Conservation (phyloP, 495 filamentous ascomycete genomes). For the Tetracladium setigerum region DNA sequence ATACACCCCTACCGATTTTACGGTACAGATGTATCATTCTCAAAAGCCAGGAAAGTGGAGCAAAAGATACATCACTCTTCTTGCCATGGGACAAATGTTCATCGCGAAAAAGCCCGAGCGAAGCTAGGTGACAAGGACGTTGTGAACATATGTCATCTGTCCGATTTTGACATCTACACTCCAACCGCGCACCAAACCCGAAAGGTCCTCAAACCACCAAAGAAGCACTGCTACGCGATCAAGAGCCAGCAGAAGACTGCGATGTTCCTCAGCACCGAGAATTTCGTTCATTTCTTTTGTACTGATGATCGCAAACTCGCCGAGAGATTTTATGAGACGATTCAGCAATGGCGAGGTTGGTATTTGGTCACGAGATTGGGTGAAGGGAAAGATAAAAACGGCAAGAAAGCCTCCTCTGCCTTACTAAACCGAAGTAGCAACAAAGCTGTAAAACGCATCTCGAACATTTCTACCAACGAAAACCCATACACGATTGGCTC, state of each 20-base stretch:
- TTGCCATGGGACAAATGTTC: slow-evolving; percentile 65
- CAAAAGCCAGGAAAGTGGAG: slow-evolving; percentile 77
- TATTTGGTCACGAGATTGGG: slow-evolving; percentile 67
- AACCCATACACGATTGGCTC: slow-evolving; percentile 45
- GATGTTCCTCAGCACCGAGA: slow-evolving; percentile 73
- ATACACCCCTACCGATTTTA: slow-evolving; percentile 51
- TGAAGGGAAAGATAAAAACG: slow-evolving; percentile 33
- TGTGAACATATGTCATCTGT: slow-evolving; percentile 71
- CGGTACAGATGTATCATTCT: slow-evolving; percentile 70
- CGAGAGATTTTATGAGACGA: slow-evolving; percentile 55
- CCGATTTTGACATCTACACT: slow-evolving; percentile 89
- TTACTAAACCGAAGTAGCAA: background rate
- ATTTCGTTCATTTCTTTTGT: slow-evolving; percentile 88
- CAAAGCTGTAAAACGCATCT: background rate
- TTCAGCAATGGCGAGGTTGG: slow-evolving; percentile 85
- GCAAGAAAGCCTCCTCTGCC: slow-evolving; percentile 9
- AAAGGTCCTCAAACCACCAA: slow-evolving; percentile 64
- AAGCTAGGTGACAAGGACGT: slow-evolving; percentile 51
- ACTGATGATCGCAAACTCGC: slow-evolving; percentile 63
- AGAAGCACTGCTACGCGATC: slow-evolving; percentile 75
- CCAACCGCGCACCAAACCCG: slow-evolving; percentile 55
- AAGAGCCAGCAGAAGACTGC: slow-evolving; percentile 89
- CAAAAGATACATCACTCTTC: slow-evolving; percentile 72
- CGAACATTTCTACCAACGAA: slow-evolving; percentile 24
- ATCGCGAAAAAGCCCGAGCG: slow-evolving; percentile 58